A percentile compares a stretch with the other conserved stretches of the same genome.
phyloP scores from a whole-genome alignment of 2,329 filamentous ascomycete species.

The Aureobasidium melanogenum region DNA sequence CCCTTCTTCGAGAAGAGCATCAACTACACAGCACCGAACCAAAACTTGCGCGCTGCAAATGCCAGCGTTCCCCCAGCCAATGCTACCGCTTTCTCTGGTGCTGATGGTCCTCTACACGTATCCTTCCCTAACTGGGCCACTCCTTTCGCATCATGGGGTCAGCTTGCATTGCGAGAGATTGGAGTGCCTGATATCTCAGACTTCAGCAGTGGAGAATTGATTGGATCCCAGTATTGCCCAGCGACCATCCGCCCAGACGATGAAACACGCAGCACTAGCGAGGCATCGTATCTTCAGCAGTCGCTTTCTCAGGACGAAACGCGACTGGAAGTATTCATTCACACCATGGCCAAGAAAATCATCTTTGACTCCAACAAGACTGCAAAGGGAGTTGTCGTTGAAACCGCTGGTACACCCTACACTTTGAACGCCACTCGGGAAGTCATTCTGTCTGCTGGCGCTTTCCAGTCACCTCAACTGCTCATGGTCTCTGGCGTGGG shows the following conservation, averaged over 20 bases:
- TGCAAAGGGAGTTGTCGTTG: conserved; percentile 20
- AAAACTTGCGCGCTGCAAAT: conserved; percentile 18
- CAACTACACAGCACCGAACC: conserved; percentile 18
- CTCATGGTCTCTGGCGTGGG: conserved; percentile 22
- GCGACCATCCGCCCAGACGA: conserved; percentile 21
- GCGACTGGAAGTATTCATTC: conserved; percentile 21
- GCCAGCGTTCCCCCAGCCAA: conserved; percentile 19
- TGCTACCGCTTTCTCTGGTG: conserved; percentile 15
- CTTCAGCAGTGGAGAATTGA: conserved; percentile 21
- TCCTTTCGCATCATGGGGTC: conserved; percentile 23
- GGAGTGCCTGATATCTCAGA: conserved; percentile 23
- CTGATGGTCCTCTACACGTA: conserved; percentile 23
- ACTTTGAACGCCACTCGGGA: conserved; percentile 31
- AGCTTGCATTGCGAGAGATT: conserved; percentile 20
- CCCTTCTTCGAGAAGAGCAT: conserved; percentile 18
- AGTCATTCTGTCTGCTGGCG: conserved; percentile 24
- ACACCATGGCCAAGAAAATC: conserved; percentile 23
- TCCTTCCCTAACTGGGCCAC: conserved; percentile 23
- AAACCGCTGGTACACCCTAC: conserved; percentile 24
- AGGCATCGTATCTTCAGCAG: conserved; percentile 22
- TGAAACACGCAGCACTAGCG: conserved; percentile 18
- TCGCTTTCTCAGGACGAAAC: conserved; percentile 11
- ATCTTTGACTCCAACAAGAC: conserved; percentile 23
- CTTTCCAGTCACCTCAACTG: conserved; percentile 18
- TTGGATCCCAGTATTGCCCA: conserved; percentile 15